Evolutionary conservation across 495 filamentous ascomycete genomes (phyloP).

Genomic region (Penicillium riverlandense): DNA sequence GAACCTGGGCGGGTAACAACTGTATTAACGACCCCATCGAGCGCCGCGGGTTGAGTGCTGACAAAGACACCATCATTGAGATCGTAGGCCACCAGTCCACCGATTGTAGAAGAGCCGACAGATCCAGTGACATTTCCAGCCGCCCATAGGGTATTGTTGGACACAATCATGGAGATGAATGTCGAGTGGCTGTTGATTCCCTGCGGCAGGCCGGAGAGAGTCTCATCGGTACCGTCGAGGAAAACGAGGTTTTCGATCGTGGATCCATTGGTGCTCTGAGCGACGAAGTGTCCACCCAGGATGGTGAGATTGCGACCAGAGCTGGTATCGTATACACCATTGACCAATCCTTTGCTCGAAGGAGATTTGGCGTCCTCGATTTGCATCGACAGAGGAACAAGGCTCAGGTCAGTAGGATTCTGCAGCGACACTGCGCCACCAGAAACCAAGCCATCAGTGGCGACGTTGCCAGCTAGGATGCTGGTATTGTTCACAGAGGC

Average conservation of each 20-base stretch:
- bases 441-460: conserved; percentile 59
- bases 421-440: conserved; percentile 61
- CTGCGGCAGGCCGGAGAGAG: conserved; percentile 63
- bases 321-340: conserved; percentile 67
- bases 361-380: conserved; percentile 40
- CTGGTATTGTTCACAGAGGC: conserved; percentile 54
- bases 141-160: conserved; percentile 66
- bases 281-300: conserved; percentile 80
- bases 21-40: conserved; percentile 68
- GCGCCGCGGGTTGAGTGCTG: conserved; percentile 58
- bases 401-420: conserved; percentile 39
- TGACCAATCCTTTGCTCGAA: conserved; percentile 55
- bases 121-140: conserved; percentile 73
- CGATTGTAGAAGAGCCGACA: conserved; percentile 52
- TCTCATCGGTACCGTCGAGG: conserved; percentile 54
- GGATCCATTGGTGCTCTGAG: conserved; percentile 60
- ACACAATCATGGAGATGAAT: conserved; percentile 62
- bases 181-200: conserved; percentile 64
- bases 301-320: conserved; percentile 73
- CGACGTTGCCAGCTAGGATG: conserved; percentile 71
- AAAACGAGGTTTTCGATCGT: conserved; percentile 71
- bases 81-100: conserved; percentile 76
- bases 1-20: conserved; percentile 61
- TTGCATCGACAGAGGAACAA: conserved; percentile 55
- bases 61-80: conserved; percentile 53